Evolutionary conservation across 345 rosid species (phyloP).

Genomic region (Fremontodendron californicum): DNA sequence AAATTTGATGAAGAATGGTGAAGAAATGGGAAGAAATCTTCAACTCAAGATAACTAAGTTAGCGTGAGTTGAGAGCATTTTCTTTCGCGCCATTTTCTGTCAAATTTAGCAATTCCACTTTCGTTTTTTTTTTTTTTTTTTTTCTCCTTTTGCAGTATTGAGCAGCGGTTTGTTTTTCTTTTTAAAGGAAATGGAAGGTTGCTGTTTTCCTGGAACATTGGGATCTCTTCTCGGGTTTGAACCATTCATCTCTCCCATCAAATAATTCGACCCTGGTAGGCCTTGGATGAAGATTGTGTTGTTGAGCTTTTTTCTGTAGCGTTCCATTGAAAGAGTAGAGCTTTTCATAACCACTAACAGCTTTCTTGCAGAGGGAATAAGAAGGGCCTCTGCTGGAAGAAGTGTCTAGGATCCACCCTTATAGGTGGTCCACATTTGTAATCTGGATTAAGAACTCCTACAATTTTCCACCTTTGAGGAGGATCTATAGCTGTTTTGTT

Average conservation of each 20-base stretch:
- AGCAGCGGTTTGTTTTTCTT: constrained; percentile 37
- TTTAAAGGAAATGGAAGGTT: constrained; percentile 63
- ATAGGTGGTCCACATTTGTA: constrained; percentile 45
- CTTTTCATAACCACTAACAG: constrained; percentile 27
- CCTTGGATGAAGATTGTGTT: constrained; percentile 37
- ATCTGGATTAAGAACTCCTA: constrained; percentile 33
- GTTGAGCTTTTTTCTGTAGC: constrained; percentile 3
- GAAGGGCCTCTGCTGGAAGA: constrained; percentile 31
- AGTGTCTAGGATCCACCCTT: constrained; percentile 39
- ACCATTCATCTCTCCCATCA: constrained; percentile 33
- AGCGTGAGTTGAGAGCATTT: too few relatives aligned
- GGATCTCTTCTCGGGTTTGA: constrained; percentile 37
- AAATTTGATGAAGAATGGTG: too few relatives aligned
- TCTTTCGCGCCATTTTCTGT: too few relatives aligned
- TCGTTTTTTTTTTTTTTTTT: too few relatives aligned
- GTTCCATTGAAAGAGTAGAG: constrained; percentile 46
- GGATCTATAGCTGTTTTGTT: constrained; percentile 38
- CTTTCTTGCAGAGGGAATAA: constrained; percentile 42
- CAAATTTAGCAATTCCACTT: too few relatives aligned
- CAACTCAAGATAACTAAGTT: too few relatives aligned
- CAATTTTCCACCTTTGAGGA: constrained; percentile 47
- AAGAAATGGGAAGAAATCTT: too few relatives aligned
- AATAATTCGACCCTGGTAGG: constrained; percentile 25
- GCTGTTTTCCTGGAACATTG: constrained; percentile 46
- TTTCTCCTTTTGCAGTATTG: constrained; percentile 46